Base-by-base conservation (phyloP, 2,329 filamentous ascomycete genomes). In the Fonsecaea erecta region DNA sequence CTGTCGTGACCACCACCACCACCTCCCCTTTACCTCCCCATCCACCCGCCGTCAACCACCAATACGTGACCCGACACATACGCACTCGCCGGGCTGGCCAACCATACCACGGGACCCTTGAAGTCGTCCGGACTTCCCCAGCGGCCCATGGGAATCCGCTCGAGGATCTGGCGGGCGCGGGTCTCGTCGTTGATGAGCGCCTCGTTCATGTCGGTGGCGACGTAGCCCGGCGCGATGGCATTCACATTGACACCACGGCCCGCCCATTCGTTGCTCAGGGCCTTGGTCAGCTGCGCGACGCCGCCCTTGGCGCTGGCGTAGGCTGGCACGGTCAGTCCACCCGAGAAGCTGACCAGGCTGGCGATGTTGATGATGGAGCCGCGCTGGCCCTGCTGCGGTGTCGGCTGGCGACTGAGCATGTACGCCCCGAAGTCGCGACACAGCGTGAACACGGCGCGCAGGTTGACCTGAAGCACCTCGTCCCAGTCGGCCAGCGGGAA, bases 191-290 rank as follows among this genome's bases (percentile, higher is more conserved):
- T 85, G 53, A 96, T 86, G 73, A 97, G 78, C 2, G 92, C 93
- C 70, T 84, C 85, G 76, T 97, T 97, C 93, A 97, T 97, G 65
- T 97, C 93, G 12, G 93, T 97, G 57, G 86, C 90, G 71, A 96
- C 90, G 77, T 97, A 97, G 0, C 93, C 93, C 0, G 93, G 93
- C 1, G 92, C 92, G 74, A 97, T 92, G 7, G 90, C 91, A 76
- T 97, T 97, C 46, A 97, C 92, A 0, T 85, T 91, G 67, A 97
- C 84, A 0, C 92, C 92, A 73, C 87, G 84, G 14, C 82, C 77
- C 0, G 88, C 87, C 93, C 93, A 97, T 80, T 96, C 91, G 75
- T 97, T 97, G 52, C 88, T 88, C 63, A 97, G 82, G 28, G 90
- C 89, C 80, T 95, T 96, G 57, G 92, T 95, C 63, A 96, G 78